Evolutionary conservation across 371 early-diverging fungal genomes (phyloP), one percentile per base, ranked within the genome.

Genomic region (Cokeromyces recurvatus): DNA sequence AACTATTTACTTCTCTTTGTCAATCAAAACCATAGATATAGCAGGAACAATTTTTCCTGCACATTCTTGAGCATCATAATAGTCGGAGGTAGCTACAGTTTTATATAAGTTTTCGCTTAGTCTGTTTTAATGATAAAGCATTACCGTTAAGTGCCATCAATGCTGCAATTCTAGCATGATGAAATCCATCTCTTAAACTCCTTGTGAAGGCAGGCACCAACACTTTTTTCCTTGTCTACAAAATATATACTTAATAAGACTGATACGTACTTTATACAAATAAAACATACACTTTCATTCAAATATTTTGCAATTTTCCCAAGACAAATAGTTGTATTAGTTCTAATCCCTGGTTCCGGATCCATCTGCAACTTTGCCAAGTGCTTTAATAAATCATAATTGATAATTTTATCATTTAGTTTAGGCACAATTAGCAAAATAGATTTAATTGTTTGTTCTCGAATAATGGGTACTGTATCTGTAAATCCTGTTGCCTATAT

Each of bases 281-380:
- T n/a, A n/a, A 25, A 17, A 68, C 77, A 66, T 77, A 87, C 90
- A 16, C 72, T 52, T 11, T 87, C 88, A 47, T 64, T 85, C 15
- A 93, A 63, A 51, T 83, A 44, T 23, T 82, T 84, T 42, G 86
- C 82, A 36, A 95, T 80, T 59, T 95, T 94, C 12, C 94, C 95
- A 8, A 97, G 59, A 55, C 95, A 95, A 32, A 97, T 89, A 8
- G 91, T 86, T 11, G 94, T 86, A 53, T 97, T 97, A 49, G 98
- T 92, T 27, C 98, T 77, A 55, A 97, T 96, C 1, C 95, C 95
- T 0, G 98, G 94, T 52, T 95, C 94, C 21, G 84, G 79, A 65
- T 97, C 98, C 42, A 82, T 81, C 39, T 93, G 91, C 4, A 92
- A 67, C 44, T 92, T 91, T 21, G 89, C 92, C 4, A 97, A 66